These are phyloP conservation scores for Cladobotryum mycophilum DNA, from an alignment of 2,329 filamentous ascomycete genomes.

Conservation along the genomic window DNA sequence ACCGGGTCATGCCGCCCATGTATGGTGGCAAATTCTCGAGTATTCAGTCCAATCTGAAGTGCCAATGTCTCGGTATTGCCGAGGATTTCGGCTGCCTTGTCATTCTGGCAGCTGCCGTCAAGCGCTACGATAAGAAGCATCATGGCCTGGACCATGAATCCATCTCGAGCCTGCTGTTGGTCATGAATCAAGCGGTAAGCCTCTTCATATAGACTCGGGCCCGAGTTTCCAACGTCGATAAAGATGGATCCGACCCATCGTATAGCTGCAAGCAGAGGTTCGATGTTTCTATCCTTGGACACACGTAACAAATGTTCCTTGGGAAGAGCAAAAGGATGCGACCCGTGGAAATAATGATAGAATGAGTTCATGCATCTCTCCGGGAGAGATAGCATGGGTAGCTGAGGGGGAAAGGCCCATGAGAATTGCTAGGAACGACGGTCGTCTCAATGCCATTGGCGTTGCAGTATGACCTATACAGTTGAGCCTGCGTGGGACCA, in stretches of 20 bases:
- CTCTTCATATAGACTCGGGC: slow-evolving; percentile 51
- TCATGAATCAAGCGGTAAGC: slow-evolving; percentile 46
- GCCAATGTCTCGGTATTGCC: slow-evolving; percentile 63
- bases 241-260: slow-evolving; percentile 52
- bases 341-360: slow-evolving; percentile 51
- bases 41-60: slow-evolving; percentile 70
- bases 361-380: slow-evolving; percentile 53
- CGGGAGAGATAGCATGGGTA: slow-evolving; percentile 30
- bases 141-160: slow-evolving; percentile 69
- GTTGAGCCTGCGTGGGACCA: slow-evolving; percentile 27
- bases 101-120: slow-evolving; percentile 68
- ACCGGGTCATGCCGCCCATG: slow-evolving; percentile 60
- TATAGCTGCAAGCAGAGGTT: slow-evolving; percentile 47
- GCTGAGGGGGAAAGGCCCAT: slow-evolving; percentile 14
- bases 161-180: slow-evolving; percentile 42
- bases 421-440: slow-evolving; percentile 3
- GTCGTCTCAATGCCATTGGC: slow-evolving; percentile 21
- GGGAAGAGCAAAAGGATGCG: slow-evolving; percentile 53
- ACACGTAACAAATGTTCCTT: slow-evolving; percentile 44
- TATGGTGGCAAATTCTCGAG: slow-evolving; percentile 56
- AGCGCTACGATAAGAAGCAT: slow-evolving; percentile 70
- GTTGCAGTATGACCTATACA: slow-evolving; percentile 31
- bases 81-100: slow-evolving; percentile 62
- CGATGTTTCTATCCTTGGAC: slow-evolving; percentile 41
- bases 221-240: slow-evolving; percentile 40